Evolutionary conservation across 2,329 filamentous ascomycete species (phyloP).

Genomic region (Sclerotinia spermophila): DNA sequence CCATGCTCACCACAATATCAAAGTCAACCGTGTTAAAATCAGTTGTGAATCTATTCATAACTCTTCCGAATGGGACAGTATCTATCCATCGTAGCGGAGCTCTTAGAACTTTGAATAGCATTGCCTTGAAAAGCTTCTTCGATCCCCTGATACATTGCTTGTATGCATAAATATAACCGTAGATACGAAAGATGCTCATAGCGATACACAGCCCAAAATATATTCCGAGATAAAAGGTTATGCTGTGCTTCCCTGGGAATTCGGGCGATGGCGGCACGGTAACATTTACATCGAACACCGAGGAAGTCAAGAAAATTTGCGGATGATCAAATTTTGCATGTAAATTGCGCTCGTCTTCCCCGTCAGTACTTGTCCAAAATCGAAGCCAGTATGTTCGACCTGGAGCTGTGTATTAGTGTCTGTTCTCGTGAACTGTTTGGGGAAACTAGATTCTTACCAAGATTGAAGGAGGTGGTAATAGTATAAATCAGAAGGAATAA

Average conservation of each 20-base stretch:
- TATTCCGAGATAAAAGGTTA: constrained; percentile 15
- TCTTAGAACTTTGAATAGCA: constrained; percentile 63
- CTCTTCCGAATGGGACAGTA: constrained; percentile 68
- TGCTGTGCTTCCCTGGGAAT: not conserved
- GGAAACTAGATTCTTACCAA: not conserved
- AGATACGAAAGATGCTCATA: constrained; percentile 8
- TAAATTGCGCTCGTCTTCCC: not conserved
- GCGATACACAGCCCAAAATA: constrained; percentile 16
- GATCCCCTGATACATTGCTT: constrained; percentile 63
- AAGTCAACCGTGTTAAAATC: constrained; percentile 50
- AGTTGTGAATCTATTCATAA: constrained; percentile 71
- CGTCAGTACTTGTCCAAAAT: constrained; percentile 14
- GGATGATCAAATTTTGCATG: not conserved
- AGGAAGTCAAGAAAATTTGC: not conserved
- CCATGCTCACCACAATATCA: constrained; percentile 11
- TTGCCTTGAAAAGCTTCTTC: constrained; percentile 58
- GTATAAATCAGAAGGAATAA: constrained; percentile 13
- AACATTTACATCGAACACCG: not conserved
- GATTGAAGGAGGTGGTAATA: not conserved
- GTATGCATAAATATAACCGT: constrained; percentile 59
- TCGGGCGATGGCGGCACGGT: not conserved
- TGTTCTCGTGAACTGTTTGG: not conserved
- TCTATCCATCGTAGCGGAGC: constrained; percentile 73
- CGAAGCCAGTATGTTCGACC: constrained; percentile 19
- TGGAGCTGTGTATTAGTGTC: not conserved